Conservation (phyloP, 1,284 basidiomycete species). For the Naganishia cerealis region DNA sequence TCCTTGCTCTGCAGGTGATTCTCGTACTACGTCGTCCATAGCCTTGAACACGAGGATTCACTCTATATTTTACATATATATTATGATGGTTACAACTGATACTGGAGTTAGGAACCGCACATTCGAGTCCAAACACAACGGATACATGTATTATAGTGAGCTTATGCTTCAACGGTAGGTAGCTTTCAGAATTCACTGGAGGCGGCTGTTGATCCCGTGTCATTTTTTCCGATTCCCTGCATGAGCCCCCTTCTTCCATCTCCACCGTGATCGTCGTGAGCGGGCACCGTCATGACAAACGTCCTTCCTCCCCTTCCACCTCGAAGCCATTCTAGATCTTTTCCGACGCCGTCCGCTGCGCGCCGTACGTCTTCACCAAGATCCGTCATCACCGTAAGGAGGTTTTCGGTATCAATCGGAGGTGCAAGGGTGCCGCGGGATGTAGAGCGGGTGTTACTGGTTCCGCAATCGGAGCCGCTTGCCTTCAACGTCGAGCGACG, state of each 20-base stretch:
- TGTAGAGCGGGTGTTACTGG: not conserved
- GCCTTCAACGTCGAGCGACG: constrained; percentile 2
- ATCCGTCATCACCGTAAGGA: constrained; percentile 2
- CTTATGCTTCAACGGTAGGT: too few relatives aligned
- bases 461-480: not conserved
- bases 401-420: not conserved
- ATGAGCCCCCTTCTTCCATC: constrained; percentile 21
- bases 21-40: too few relatives aligned
- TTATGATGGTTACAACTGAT: too few relatives aligned
- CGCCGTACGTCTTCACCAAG: constrained; percentile 23
- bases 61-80: too few relatives aligned
- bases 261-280: constrained; percentile 9
- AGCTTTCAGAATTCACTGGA: constrained; percentile 1
- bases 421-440: not conserved
- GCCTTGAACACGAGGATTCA: too few relatives aligned
- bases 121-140: too few relatives aligned
- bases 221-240: constrained; percentile 3
- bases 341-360: constrained; percentile 21
- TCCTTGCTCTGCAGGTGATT: too few relatives aligned
- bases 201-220: constrained; percentile 8
- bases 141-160: too few relatives aligned
- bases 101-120: too few relatives aligned
- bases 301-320: constrained; percentile 22
- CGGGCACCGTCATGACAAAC: constrained; percentile 15
- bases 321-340: constrained; percentile 22